Evolutionary conservation across 1,284 basidiomycete genomes (phyloP), one percentile per base, ranked within the genome.

Genomic region (Termitomyces sp.): DNA sequence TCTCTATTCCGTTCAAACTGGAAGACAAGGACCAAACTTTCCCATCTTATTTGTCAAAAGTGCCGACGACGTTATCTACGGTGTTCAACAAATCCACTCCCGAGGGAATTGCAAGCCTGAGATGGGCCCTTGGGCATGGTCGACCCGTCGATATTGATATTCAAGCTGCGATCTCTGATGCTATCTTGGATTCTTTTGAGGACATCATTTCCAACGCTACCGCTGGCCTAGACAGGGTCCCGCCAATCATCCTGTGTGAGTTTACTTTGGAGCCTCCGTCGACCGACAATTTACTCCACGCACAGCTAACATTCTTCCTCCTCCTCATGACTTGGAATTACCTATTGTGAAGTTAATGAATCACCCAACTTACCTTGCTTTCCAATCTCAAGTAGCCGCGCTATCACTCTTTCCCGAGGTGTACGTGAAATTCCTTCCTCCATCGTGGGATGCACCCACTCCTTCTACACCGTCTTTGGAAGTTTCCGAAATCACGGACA

Each of bases 241-340:
- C 82, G 4, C 75, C 80, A 28, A 84, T 94, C 65, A 77, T 93
- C 54, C 74, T 94, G 46, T 87, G 92, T 93, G 65, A 62, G 89
- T 79, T 17, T 17, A 42, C 38, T 42, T 44, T 10, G 53, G 38
- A 30, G 47, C 8, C 8, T 13, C 39, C 40, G 55, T 53, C 17
- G 57, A 51, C 40, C 57, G 28, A 49, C 53, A 48, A 21, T 55
- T 57, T 26, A 51, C 39, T 5, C 48, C 38, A 17, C 40, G n/a
- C 21, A 31, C 64, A 94, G 92, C 89, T 53, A 92, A 92, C 64
- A 72, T 93, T 31, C 79, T 94, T 2, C 92, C 91, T 21, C 92
- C 92, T n/a, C 88, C 91, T 1, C 80, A 92, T 61, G 83, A 85
- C 60, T 73, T 88, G 43, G 72, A 81, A 43, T 72, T 88, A 26